Evolutionary conservation across 2,329 filamentous ascomycete species (phyloP), one percentile per base, ranked within the genome.

Genomic region (Colletotrichum gigasporum): DNA sequence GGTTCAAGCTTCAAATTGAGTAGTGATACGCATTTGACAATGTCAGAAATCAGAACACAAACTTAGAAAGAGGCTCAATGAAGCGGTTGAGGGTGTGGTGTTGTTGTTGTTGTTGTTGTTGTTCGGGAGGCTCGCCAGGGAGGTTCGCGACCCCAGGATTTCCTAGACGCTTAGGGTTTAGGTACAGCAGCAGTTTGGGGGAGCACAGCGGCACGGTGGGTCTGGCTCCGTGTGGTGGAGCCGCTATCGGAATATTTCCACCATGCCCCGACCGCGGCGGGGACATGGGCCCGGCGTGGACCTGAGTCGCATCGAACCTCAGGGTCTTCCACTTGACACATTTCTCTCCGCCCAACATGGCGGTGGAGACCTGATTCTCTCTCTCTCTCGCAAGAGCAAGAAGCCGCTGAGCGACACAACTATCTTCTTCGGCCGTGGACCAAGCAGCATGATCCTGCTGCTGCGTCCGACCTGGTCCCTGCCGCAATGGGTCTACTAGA

Each of bases 391-490:
- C n/a, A n/a, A n/a, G n/a, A n/a, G 42, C 57, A 60, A 60, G 56
- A 44, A 61, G 57, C 48, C 47, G 55, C 30, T 14, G 62, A 42
- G 34, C 41, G 48, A 47, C 37, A 30, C 16, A 26, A 22, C 18
- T 2, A 11, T 22, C 12, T 14, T 39, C 18, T 20, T 16, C 14
- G 32, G 12, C 48, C 42, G 9, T 22, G 26, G n/a, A 39, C 39
- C 16, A 50, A 56, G 30, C 58, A 65, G 63, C 52, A 65, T 65
- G 63, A 65, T 37, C 51, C 47, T 30, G 59, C 59, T 63, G 63
- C 59, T 63, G 63, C 20, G 30, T 16, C 45, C 45, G 47, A 65
- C 57, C 30, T 62, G 52, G 50, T 39, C 24, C 42, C 55, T 22
- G 32, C 42, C 30, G 50, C n/a, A 41, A 68, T 68, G 66, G 66